phyloP scores from a whole-genome alignment of 805 yeast genomes.

The Metschnikowia hibisci region DNA sequence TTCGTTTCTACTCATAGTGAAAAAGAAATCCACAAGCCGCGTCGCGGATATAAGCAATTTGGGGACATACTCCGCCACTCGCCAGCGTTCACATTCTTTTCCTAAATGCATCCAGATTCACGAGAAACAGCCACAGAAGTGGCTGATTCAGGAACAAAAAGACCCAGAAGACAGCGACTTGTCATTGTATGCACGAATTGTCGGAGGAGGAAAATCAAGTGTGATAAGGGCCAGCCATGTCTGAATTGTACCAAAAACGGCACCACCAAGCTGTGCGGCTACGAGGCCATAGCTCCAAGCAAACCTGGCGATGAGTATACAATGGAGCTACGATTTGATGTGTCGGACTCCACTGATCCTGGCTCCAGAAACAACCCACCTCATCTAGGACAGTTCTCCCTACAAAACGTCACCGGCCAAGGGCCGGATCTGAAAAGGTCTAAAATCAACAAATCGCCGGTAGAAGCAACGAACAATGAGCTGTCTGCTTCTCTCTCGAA shows the following conservation, averaged over 20 bases:
- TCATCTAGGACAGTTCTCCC: constrained; percentile 1
- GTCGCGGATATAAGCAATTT: too few relatives aligned
- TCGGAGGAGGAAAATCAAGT: constrained; percentile 30
- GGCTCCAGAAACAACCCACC: background rate
- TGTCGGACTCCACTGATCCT: background rate
- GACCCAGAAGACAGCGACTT: constrained; percentile 20
- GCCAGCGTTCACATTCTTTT: too few relatives aligned
- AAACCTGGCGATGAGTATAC: constrained; percentile 11
- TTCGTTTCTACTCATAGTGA: too few relatives aligned
- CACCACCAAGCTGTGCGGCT: constrained; percentile 18
- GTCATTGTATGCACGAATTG: constrained; percentile 30
- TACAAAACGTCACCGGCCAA: background rate
- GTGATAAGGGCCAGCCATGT: constrained; percentile 28
- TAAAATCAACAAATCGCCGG: background rate
- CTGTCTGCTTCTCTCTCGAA: background rate
- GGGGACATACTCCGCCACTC: too few relatives aligned
- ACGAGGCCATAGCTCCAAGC: constrained; percentile 13
- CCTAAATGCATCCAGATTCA: too few relatives aligned
- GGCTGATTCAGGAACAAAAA: constrained; percentile 1
- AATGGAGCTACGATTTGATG: constrained; percentile 11
- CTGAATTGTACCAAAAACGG: constrained; percentile 24
- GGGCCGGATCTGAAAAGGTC: background rate
- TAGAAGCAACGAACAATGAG: background rate
- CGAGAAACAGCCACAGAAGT: background rate
- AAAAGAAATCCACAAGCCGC: too few relatives aligned